Base-by-base conservation (phyloP, 2,329 filamentous ascomycete species). In the Cyclaneusma minus region DNA sequence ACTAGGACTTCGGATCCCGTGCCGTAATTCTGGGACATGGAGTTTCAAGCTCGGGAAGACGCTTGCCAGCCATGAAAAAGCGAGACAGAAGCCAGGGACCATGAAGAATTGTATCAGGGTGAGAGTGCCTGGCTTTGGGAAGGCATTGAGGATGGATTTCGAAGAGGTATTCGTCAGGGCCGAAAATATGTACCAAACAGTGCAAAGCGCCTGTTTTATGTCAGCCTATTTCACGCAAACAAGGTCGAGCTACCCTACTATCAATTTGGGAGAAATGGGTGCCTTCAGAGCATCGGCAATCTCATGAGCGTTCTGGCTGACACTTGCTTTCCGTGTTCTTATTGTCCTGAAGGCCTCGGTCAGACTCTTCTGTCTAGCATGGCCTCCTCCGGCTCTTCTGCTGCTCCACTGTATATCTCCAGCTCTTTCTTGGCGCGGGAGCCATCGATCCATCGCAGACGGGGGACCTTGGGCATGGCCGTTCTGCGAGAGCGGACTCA, bases 151-250 rank as follows among this genome's bases (percentile, higher is more conserved):
- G 45, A 98, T 98, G 11, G 87, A 81, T 56, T 98, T 98, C 27
- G 89, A 94, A 13, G 89, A 95, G 3, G 89, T 94, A 50, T 95
- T 98, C 35, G 89, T 94, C 40, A 95, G 60, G 35, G 91, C 89
- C 22, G 87, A 95, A 13, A 85, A 92, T 49, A 80, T 68, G 59
- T 95, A 98, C 89, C 89, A 95, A 45, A 87, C 56, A 31, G 85
- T 57, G 54, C 87, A 95, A 25, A 94, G 72, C 26, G 67, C 54
- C 87, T 94, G 28, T 27, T 33, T 18, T 38, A 44, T 31, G 48
- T 49, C 34, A 47, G 36, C 40, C 25, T 28, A 24, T 28, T 21
- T 15, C 22, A 21, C 20, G n/a, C 26, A 7, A 28, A 14, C 32
- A 41, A 14, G 5, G 27, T 25, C 8, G 11, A 7, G 17, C 9